Base-by-base conservation (phyloP, 2,329 filamentous ascomycete species). In the Pseudogymnoascus sp. region DNA sequence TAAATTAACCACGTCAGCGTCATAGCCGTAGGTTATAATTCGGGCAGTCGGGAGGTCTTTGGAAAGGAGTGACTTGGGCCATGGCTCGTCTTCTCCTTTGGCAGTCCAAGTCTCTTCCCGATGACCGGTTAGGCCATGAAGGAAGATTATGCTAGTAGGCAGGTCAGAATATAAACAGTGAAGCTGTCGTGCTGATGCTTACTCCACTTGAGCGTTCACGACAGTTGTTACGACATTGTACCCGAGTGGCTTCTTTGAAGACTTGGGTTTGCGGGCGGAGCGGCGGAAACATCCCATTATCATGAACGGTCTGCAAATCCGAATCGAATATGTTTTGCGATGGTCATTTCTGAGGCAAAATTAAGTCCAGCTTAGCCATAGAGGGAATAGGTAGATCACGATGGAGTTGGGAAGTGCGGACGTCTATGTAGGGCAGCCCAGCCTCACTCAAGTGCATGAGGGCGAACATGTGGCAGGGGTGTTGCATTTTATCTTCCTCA, bases 71-170 rank as follows among this genome's bases (percentile, higher is more conserved):
- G 66, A 66, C 61, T 70, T 43, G 0, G 75, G 75, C 76, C 76
- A 78, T 2, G 75, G 73, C n/a, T 56, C 59, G 6, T 41, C 19
- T 14, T 67, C 66, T 2, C 68, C 70, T 0, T 66, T 38, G 5
- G 71, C 72, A 6, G 72, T 77, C 77, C 77, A 79, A 2, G 76
- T 78, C 2, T 61, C 70, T 4, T 75, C 71, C 1, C 76, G 73
- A 62, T 77, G 68, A 1, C 77, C 78, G 1, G 71, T 75, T 10
- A 79, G 67, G 4, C 77, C 77, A 46, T 79, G 78, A 26, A 79
- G 65, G 61, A 79, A 78, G 61, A 75, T 74, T 19, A 78, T 71
- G 50, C 66, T 70, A 35, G 22, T 14, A 63, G 46, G 22, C 35
- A 60, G 46, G 59, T 19, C 19, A 65, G 38, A 16, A 53, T 16